These are phyloP conservation scores for Globisporangium uncinulatum DNA, from an alignment of 352 stramenopile genomes.

Conservation along the genomic window DNA sequence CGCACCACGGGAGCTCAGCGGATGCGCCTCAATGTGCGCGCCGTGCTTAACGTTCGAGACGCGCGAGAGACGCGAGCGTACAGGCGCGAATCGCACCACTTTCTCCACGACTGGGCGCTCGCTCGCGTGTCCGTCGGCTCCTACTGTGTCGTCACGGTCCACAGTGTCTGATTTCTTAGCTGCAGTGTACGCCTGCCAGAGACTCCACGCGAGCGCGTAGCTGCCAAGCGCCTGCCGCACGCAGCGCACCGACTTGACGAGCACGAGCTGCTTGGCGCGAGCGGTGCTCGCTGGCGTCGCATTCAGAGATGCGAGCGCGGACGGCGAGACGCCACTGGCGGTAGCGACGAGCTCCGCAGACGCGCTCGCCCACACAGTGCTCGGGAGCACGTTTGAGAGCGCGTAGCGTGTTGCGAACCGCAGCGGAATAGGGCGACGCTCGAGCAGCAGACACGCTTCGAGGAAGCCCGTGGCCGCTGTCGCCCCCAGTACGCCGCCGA, in stretches of 20 bases:
- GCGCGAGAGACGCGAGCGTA: constrained; percentile 34
- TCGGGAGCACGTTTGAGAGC: constrained; percentile 51
- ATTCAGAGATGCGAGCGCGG: constrained; percentile 20
- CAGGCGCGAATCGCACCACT: constrained; percentile 42
- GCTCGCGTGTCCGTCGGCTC: not conserved
- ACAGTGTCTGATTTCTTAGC: not conserved
- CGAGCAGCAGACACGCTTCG: constrained; percentile 54
- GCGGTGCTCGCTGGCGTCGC: constrained; percentile 1
- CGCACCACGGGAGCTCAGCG: not conserved
- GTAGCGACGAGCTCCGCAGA: constrained; percentile 38
- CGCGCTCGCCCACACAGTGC: constrained; percentile 53
- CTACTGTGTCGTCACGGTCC: not conserved
- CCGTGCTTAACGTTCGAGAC: constrained; percentile 38
- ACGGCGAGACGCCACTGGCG: constrained; percentile 24
- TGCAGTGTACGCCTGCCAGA: constrained; percentile 26
- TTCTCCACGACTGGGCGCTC: constrained; percentile 17
- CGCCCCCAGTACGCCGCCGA: constrained; percentile 15
- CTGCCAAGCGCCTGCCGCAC: constrained; percentile 43
- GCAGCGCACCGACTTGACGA: constrained; percentile 42
- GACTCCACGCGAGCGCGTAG: constrained; percentile 56
- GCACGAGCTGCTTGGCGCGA: constrained; percentile 30
- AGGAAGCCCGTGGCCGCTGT: constrained; percentile 54
- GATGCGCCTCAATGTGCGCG: constrained; percentile 28
- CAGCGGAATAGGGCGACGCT: constrained; percentile 57
- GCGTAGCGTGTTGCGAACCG: constrained; percentile 58